phyloP scores from a whole-genome alignment of 768 basidiomycete genomes.

The Suillus discolor region DNA sequence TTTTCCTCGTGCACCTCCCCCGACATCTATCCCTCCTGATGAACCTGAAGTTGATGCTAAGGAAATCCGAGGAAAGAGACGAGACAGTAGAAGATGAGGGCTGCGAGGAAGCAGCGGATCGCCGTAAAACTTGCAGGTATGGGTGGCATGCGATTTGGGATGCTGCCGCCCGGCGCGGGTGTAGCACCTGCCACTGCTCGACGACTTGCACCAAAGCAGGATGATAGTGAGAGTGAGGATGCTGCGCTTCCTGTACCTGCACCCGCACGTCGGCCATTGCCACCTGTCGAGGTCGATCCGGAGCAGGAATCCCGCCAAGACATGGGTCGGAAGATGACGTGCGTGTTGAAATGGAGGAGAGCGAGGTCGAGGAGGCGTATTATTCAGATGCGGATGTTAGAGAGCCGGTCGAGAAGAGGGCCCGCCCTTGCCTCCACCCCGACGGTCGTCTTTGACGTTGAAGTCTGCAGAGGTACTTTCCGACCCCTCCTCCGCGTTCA shows the following conservation, averaged over 20 bases:
- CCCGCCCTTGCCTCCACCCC: conserved; percentile 59
- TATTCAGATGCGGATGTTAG: conserved; percentile 52
- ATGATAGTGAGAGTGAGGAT: conserved; percentile 34
- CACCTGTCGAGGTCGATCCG: conserved; percentile 14
- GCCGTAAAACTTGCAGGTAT: conserved; percentile 54
- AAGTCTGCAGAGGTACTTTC: conserved; percentile 36
- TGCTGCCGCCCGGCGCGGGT: conserved; percentile 41
- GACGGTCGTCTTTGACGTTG: conserved; percentile 32
- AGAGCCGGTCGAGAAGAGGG: conserved; percentile 42
- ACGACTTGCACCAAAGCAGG: conserved; percentile 19
- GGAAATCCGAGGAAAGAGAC: conserved; percentile 28
- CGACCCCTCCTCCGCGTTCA: conserved; percentile 49
- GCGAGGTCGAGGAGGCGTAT: conserved; percentile 68
- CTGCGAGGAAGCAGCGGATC: conserved; percentile 55
- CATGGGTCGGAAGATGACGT: conserved; percentile 64
- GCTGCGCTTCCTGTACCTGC: conserved; percentile 28
- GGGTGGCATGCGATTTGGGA: conserved; percentile 61
- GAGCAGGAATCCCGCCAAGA: conserved; percentile 22
- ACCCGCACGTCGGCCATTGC: conserved; percentile 33
- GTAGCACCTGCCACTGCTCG: conserved; percentile 20
- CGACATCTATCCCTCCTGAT: conserved; percentile 32
- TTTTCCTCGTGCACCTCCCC: conserved; percentile 39
- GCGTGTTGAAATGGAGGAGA: conserved; percentile 69
- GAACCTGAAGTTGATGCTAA: conserved; percentile 24
- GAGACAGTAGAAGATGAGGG: conserved; percentile 66